A percentile compares a stretch with the other conserved stretches of the same genome.
These are phyloP conservation scores for Clitoria ternatea DNA, from an alignment of 306 rosid species.

Conservation along the genomic window DNA sequence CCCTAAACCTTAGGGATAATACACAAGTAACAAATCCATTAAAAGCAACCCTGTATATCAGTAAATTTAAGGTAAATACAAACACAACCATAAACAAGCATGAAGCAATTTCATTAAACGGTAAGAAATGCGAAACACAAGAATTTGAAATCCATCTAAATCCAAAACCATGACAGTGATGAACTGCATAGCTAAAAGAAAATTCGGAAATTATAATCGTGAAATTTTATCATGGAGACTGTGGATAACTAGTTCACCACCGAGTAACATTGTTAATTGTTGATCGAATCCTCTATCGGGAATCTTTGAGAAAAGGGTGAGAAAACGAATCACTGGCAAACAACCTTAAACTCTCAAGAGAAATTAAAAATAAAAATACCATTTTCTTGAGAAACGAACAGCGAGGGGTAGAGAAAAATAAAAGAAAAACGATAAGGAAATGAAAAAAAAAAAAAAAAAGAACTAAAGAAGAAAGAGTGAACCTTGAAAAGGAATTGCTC, in stretches of 20 bases:
- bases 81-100: not conserved
- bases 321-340: not conserved
- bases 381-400: constrained; percentile 12
- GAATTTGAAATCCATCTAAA: not conserved
- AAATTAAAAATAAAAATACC: not conserved
- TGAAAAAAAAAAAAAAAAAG: not conserved
- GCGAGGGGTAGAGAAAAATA: not conserved
- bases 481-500: constrained; percentile 17
- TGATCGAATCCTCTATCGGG: not conserved
- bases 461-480: not conserved
- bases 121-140: not conserved
- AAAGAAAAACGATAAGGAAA: too few species aligned
- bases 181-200: not conserved
- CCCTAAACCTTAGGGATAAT: constrained; percentile 20
- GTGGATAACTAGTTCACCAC: not conserved
- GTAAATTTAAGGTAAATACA: not conserved
- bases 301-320: not conserved
- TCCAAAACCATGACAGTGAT: not conserved
- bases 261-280: not conserved
- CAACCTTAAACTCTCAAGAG: not conserved
- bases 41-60: constrained; percentile 13
- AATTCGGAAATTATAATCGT: not conserved
- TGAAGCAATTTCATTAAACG: not conserved
- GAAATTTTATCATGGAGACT: not conserved
- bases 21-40: not conserved